Evolutionary conservation across 306 rosid genomes (phyloP).

Genomic region (Lablab purpureus): DNA sequence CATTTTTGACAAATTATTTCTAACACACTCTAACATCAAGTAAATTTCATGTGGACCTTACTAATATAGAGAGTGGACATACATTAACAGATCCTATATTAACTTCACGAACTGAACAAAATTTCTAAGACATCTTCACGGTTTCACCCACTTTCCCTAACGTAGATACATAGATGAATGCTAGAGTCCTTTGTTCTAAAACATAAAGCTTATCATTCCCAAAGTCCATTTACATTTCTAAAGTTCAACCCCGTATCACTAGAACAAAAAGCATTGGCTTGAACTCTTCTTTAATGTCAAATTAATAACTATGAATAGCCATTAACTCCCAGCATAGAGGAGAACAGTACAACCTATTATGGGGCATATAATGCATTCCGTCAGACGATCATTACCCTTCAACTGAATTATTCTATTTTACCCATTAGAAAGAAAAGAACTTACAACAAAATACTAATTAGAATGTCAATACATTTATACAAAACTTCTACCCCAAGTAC

Average conservation of each 20-base stretch:
- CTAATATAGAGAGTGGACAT: not conserved
- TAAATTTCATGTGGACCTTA: not conserved
- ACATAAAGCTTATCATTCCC: not conserved
- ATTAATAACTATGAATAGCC: too few species aligned
- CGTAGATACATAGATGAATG: not conserved
- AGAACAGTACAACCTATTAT: not conserved
- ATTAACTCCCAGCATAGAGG: not conserved
- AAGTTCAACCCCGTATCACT: not conserved
- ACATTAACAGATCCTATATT: too few species aligned
- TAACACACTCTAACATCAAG: not conserved
- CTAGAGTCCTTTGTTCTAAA: not conserved
- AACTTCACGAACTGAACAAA: not conserved
- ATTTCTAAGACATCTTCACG: not conserved
- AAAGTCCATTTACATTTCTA: not conserved
- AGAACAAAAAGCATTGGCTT: not conserved
- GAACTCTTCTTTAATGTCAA: not conserved
- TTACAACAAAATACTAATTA: not conserved
- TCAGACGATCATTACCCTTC: not conserved
- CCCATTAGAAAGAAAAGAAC: not conserved
- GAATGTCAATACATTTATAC: not conserved
- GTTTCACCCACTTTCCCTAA: too few species aligned
- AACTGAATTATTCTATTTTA: not conserved
- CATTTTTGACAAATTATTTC: not conserved
- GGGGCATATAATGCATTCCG: not conserved
- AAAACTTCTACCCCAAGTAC: not conserved